A percentile compares a stretch with the other conserved stretches of the same genome.
phyloP scores from a whole-genome alignment of 352 stramenopile genomes.

The Aphanomyces astaci region DNA sequence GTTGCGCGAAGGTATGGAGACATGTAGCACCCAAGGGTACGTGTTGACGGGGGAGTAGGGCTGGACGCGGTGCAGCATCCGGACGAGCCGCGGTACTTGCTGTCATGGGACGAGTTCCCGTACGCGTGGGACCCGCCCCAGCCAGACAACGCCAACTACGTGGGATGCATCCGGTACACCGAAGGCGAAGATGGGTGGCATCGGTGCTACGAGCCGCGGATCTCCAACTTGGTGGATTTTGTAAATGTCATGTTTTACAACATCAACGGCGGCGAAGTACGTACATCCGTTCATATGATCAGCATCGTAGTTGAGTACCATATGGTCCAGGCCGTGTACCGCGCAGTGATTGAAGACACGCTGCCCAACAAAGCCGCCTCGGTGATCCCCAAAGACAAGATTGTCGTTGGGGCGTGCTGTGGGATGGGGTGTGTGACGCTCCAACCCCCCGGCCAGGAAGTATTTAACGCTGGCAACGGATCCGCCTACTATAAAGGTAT shows the following conservation, averaged over 20 bases:
- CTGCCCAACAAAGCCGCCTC: background rate
- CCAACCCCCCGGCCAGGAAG: background rate
- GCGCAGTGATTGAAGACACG: background rate
- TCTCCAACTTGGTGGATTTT: background rate
- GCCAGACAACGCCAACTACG: background rate
- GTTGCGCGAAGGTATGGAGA: background rate
- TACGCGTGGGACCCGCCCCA: background rate
- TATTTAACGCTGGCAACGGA: background rate
- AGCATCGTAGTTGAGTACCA: too few species aligned
- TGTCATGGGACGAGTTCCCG: constrained; percentile 12
- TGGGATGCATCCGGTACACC: background rate
- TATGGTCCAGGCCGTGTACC: background rate
- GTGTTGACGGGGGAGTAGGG: too few species aligned
- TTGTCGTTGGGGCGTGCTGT: constrained; percentile 6
- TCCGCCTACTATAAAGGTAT: constrained; percentile 2
- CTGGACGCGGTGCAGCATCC: background rate
- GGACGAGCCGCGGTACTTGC: constrained; percentile 10
- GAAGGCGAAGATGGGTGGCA: background rate
- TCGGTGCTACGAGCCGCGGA: background rate
- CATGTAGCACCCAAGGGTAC: background rate
- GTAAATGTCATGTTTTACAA: constrained; percentile 17
- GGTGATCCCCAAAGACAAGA: background rate
- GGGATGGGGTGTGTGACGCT: background rate
- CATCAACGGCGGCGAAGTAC: background rate
- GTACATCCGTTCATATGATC: too few species aligned